Conservation (phyloP, 1,284 basidiomycete genomes). For the Boletus sp. region DNA sequence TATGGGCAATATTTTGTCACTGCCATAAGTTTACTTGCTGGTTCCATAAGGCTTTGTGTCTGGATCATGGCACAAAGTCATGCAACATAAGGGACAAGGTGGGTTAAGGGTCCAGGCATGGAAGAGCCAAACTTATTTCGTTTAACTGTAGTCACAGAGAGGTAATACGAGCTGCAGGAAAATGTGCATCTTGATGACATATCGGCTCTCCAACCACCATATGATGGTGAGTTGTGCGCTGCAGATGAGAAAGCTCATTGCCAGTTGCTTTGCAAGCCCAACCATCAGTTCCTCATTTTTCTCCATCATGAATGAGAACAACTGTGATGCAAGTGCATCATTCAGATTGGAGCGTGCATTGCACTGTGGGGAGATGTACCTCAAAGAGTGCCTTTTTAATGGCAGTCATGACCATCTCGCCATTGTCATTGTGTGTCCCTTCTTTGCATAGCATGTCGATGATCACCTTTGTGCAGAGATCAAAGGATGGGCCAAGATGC, state of each 20-base stretch:
- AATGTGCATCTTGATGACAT: slow-evolving; percentile 74
- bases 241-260: slow-evolving; percentile 35
- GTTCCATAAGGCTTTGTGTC: no score
- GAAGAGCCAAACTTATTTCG: no score
- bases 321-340: slow-evolving; percentile 42
- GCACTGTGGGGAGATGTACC: slow-evolving; percentile 45
- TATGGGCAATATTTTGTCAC: no score
- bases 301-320: slow-evolving; percentile 77
- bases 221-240: slow-evolving; percentile 83
- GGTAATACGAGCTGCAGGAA: no score
- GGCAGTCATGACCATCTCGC: slow-evolving; percentile 65
- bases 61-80: no score
- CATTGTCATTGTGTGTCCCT: slow-evolving; percentile 76
- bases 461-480: slow-evolving; percentile 78
- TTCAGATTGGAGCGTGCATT: slow-evolving; percentile 2
- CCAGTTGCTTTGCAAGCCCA: slow-evolving; percentile 76
- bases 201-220: slow-evolving; percentile 62
- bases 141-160: no score
- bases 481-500: slow-evolving; percentile 78
- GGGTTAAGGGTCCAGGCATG: no score
- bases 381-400: slow-evolving; percentile 71
- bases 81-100: no score
- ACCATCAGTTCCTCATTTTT: slow-evolving; percentile 62
- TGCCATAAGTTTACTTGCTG: no score
- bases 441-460: slow-evolving; percentile 87